These are phyloP conservation scores for Linnemannia hyalina DNA, from an alignment of 192 early-diverging fungal genomes.

Conservation along the genomic window DNA sequence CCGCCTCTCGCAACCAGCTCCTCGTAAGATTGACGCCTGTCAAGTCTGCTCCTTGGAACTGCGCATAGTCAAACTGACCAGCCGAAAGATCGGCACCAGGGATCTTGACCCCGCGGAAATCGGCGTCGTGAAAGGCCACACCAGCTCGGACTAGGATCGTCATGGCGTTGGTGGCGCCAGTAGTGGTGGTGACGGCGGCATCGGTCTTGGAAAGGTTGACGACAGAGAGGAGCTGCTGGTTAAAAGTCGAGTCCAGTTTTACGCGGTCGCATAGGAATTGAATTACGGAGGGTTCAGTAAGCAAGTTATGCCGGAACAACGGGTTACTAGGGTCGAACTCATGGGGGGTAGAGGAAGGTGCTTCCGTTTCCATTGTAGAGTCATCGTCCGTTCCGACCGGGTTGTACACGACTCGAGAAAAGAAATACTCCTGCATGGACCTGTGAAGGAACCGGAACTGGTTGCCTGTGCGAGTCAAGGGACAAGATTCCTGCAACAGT, in stretches of 20 bases:
- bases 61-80: background rate
- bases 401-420: background rate
- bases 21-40: background rate
- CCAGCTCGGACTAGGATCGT: background rate
- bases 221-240: background rate
- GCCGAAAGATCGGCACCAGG: background rate
- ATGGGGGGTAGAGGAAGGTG: background rate
- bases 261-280: background rate
- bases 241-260: background rate
- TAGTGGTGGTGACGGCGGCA: background rate
- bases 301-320: background rate
- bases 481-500: background rate
- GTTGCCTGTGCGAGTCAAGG: background rate
- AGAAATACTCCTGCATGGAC: background rate
- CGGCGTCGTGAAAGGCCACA: background rate
- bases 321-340: background rate
- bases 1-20: background rate
- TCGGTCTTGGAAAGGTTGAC: background rate
- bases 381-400: background rate
- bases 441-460: background rate
- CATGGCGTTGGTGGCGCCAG: background rate
- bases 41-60: constrained; percentile 18
- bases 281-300: background rate
- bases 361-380: background rate
- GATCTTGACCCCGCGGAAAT: background rate